Evolutionary conservation across 371 early-diverging fungal species (phyloP), one percentile per base, ranked within the genome.

Genomic region (Catenaria anguillulae): DNA sequence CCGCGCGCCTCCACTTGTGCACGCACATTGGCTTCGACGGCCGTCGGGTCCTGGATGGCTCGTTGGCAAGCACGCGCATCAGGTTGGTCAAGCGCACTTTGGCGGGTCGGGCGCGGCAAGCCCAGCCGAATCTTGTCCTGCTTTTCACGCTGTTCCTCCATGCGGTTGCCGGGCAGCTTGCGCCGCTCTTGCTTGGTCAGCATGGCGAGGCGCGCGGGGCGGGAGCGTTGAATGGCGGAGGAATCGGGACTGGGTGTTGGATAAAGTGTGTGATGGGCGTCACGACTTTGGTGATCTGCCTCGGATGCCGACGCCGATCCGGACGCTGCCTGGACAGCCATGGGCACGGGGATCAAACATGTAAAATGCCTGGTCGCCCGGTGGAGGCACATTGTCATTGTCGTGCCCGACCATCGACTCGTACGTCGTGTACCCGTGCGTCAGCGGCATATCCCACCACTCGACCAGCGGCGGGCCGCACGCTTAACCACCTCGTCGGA

Each of bases 371-470:
- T 4, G 37, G 37, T 37, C 31, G 52, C 31, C 52, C 31, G 19
- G 13, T 4, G 1, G 31, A 31, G 8, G 23, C 46, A 21, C 37
- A 13, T 37, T 13, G 13, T 37, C 37, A 13, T 37, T 73, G 60
- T 79, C 81, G 65, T 85, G 82, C 12, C 78, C 73, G 12, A 90
- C 76, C 34, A 40, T 40, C 40, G 40, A 40, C 29, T 37, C 45
- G 55, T 50, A 50, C 2, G 34, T 37, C 43, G 29, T 12, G 52
- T 50, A 19, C 29, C 52, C 52, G 15, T 29, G 29, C 29, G 52
- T 50, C 29, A 94, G 79, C 12, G 84, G 88, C 34, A 80, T 80
- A 77, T 97, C 96, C 98, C 96, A 96, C 98, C 96, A 95, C 71
- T 95, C 98, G 4, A 87, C 84, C 0, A 65, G 74, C 12, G 94